A percentile compares a stretch with the other conserved stretches of the same genome.
Evolutionary conservation across 768 basidiomycete genomes (phyloP).

Genomic region (Chlorophyllum brunneum): DNA sequence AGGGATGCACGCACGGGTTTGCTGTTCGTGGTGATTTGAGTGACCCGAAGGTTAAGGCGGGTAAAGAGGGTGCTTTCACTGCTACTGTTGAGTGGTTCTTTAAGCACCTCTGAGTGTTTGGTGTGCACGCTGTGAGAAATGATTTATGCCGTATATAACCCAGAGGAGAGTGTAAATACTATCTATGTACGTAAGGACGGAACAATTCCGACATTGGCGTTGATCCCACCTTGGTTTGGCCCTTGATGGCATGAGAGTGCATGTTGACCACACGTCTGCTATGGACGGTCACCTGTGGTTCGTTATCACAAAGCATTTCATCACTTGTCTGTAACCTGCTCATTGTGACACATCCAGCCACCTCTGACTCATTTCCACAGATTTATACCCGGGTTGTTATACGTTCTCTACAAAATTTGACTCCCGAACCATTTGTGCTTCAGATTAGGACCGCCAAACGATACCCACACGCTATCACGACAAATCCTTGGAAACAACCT

Average conservation of each 20-base stretch:
- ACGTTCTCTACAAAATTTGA: not conserved
- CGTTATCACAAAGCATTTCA: too few relatives aligned
- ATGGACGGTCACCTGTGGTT: too few relatives aligned
- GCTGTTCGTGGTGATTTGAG: constrained; percentile 46
- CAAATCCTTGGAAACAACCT: not conserved
- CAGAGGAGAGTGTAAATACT: too few relatives aligned
- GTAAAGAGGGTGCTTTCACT: constrained; percentile 63
- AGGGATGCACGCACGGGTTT: constrained; percentile 51
- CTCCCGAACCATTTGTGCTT: not conserved
- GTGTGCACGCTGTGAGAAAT: not conserved
- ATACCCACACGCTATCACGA: not conserved
- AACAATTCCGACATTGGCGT: too few relatives aligned
- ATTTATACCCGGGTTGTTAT: too few relatives aligned
- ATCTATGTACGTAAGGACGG: too few relatives aligned
- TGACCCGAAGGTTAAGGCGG: constrained; percentile 51
- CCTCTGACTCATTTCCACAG: too few relatives aligned
- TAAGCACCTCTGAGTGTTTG: constrained; percentile 24
- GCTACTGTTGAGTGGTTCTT: constrained; percentile 52
- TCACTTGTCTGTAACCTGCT: too few relatives aligned
- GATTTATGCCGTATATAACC: not conserved
- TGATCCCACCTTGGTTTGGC: too few relatives aligned
- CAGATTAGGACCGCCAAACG: not conserved
- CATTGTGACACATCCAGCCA: too few relatives aligned
- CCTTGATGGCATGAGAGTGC: too few relatives aligned
- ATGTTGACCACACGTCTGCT: too few relatives aligned